Evolutionary conservation across 2,329 filamentous ascomycete genomes (phyloP).

Genomic region (Gremmenia infestans): DNA sequence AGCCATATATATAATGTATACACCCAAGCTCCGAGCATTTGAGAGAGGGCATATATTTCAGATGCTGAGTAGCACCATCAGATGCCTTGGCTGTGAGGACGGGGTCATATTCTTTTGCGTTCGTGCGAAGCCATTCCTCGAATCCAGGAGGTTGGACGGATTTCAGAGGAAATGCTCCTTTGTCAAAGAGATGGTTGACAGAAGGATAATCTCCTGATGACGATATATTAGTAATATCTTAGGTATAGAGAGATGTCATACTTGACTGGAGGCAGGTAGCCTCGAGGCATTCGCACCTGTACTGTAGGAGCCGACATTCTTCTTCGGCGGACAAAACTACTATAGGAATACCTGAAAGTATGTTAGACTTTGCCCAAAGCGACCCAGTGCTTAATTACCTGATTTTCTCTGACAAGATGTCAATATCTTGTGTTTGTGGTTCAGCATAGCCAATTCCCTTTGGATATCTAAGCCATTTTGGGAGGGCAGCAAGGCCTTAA

Average conservation of each 20-base stretch:
- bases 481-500: neutral
- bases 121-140: neutral
- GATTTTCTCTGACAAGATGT: neutral
- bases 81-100: neutral
- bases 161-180: neutral
- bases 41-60: neutral
- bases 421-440: constrained; percentile 2
- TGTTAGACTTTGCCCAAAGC: neutral
- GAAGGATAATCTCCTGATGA: neutral
- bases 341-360: neutral
- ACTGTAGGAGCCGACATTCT: neutral
- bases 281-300: constrained; percentile 1
- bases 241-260: neutral
- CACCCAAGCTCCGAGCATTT: neutral
- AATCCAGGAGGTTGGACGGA: neutral
- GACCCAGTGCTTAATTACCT: neutral
- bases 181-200: neutral
- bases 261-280: neutral
- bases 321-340: neutral
- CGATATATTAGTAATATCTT: neutral
- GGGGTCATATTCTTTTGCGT: neutral
- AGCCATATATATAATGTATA: neutral
- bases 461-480: neutral
- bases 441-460: neutral
- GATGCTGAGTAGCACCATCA: neutral